phyloP scores from a whole-genome alignment of 108 stramenopile genomes.

The Cyclotella baltica region DNA sequence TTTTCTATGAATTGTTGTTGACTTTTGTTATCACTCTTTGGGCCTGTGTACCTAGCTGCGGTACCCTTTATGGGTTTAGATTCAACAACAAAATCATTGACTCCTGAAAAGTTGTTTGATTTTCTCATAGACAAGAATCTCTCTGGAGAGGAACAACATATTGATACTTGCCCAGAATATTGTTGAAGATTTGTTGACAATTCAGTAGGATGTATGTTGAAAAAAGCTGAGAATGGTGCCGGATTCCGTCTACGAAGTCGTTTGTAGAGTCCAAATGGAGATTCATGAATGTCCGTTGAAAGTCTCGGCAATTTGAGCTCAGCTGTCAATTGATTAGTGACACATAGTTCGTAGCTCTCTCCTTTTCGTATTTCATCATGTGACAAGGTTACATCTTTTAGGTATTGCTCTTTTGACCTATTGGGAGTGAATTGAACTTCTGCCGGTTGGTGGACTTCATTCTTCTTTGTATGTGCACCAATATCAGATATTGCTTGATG shows the following conservation, averaged over 20 bases:
- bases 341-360: constrained; percentile 94
- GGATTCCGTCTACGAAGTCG: constrained; percentile 84
- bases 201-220: constrained; percentile 50
- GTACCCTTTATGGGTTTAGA: constrained; percentile 99
- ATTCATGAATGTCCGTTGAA: constrained; percentile 15
- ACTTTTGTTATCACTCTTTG: constrained; percentile 38
- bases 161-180: constrained; percentile 57
- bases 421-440: constrained; percentile 59
- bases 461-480: background rate
- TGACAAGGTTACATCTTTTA: constrained; percentile 68
- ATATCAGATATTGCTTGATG: background rate
- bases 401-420: constrained; percentile 62
- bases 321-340: constrained; percentile 88
- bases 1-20: constrained; percentile 44
- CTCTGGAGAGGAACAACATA: constrained; percentile 96
- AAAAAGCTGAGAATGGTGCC: constrained; percentile 92
- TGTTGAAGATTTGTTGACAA: background rate
- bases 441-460: constrained; percentile 1
- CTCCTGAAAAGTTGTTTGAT: background rate
- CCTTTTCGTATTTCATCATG: constrained; percentile 85
- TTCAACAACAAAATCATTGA: constrained; percentile 69
- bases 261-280: constrained; percentile 77
- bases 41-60: constrained; percentile 60
- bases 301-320: constrained; percentile 19
- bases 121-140: constrained; percentile 85